Percentiles rank a stretch among this genome's conserved stretches.
Conservation (phyloP, 768 basidiomycete genomes). For the Xerocomellus chrysenteron region DNA sequence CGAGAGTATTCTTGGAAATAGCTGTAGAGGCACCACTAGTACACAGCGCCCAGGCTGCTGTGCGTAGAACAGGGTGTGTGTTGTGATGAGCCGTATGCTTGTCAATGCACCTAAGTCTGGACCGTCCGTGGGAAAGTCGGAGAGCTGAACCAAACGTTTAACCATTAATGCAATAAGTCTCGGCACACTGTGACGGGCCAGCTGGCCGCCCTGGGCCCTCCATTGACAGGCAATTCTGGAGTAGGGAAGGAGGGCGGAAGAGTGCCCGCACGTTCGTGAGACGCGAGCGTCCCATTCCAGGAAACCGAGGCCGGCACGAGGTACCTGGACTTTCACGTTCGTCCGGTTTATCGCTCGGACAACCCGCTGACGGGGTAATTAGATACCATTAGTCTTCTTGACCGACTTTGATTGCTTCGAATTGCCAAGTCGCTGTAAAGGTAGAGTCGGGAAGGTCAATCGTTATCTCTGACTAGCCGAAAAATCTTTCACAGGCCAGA, state of each 20-base stretch:
- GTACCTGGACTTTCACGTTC: slow-evolving; percentile 13
- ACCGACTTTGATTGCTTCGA: background rate
- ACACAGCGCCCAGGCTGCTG: background rate
- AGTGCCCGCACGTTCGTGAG: slow-evolving; percentile 13
- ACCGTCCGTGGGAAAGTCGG: background rate
- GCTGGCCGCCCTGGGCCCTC: background rate
- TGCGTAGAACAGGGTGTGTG: background rate
- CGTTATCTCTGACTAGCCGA: slow-evolving; percentile 20
- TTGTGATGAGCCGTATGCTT: background rate
- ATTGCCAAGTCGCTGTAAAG: slow-evolving; percentile 11
- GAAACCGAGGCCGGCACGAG: background rate
- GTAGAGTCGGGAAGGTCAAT: slow-evolving; percentile 5
- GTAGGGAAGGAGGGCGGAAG: background rate
- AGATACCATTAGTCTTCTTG: background rate
- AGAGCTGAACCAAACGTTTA: background rate
- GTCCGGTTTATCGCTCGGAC: background rate
- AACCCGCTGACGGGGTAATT: background rate
- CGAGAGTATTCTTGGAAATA: background rate
- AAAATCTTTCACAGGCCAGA: slow-evolving; percentile 21
- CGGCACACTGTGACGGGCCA: background rate
- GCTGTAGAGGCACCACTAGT: background rate
- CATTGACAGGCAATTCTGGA: no score
- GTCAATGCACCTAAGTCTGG: background rate
- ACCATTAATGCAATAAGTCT: background rate
- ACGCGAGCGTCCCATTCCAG: slow-evolving; percentile 5